phyloP scores from a whole-genome alignment of 176 grass and related monocot genomes.

The Musa itinerans region DNA sequence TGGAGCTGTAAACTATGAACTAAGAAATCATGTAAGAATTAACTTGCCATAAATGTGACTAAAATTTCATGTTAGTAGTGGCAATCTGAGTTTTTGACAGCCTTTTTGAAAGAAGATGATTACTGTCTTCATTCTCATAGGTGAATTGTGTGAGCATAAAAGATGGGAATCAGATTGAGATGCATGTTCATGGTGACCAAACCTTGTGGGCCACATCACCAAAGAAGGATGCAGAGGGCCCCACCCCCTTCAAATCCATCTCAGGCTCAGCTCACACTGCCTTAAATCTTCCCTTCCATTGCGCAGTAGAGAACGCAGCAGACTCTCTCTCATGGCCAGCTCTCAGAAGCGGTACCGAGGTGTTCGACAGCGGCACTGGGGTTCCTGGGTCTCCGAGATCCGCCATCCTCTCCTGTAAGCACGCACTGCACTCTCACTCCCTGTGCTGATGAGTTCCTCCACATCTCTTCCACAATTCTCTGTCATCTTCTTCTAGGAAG shows the following conservation, averaged over 20 bases:
- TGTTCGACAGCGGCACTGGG: conserved; percentile 36
- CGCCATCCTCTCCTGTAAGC: conserved; percentile 33
- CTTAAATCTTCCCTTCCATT: background rate
- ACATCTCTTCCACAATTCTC: background rate
- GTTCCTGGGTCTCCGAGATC: conserved; percentile 44
- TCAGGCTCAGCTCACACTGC: background rate
- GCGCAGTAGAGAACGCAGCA: background rate
- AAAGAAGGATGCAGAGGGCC: background rate
- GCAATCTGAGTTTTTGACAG: too few relatives aligned
- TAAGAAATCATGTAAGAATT: too few relatives aligned
- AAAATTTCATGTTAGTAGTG: too few relatives aligned
- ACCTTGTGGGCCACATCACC: background rate
- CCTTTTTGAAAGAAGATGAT: too few relatives aligned
- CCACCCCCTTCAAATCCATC: background rate
- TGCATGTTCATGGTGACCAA: background rate
- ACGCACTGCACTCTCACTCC: background rate
- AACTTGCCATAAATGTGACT: too few relatives aligned
- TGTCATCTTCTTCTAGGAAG: conserved; percentile 38
- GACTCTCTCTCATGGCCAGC: conserved; percentile 18
- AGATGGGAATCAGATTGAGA: background rate
- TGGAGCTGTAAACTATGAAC: too few relatives aligned
- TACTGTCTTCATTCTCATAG: too few relatives aligned
- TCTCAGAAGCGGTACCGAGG: conserved; percentile 31
- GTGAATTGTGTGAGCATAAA: background rate
- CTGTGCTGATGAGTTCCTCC: too few relatives aligned